Percentiles rank a stretch among this genome's conserved stretches.
Evolutionary conservation across 768 basidiomycete genomes (phyloP).

Genomic region (Saitozyma sp.): DNA sequence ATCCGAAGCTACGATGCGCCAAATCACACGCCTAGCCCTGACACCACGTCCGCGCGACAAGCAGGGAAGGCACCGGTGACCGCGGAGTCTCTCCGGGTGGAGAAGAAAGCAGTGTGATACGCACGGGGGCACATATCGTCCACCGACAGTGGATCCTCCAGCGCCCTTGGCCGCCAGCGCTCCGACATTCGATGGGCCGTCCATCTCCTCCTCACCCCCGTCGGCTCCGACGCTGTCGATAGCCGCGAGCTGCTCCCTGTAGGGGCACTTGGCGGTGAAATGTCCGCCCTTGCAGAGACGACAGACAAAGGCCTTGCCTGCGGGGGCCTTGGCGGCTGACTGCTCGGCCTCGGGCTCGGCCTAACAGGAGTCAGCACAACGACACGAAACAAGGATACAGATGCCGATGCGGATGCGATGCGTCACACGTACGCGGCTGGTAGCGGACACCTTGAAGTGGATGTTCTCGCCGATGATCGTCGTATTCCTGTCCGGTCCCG

Average conservation of each 20-base stretch:
- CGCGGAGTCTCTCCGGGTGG: conserved; percentile 9
- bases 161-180: conserved; percentile 38
- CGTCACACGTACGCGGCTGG: conserved; percentile 52
- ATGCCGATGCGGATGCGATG: no score
- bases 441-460: conserved; percentile 61
- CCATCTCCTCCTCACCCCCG: conserved; percentile 57
- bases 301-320: conserved; percentile 82
- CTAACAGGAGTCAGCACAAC: conserved; percentile 19
- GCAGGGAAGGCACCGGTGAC: conserved; percentile 1
- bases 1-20: neutral
- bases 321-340: conserved; percentile 65
- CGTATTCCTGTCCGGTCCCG: conserved; percentile 89
- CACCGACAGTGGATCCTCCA: conserved; percentile 60
- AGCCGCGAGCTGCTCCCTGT: conserved; percentile 79
- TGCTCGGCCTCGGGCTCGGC: conserved; percentile 60
- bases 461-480: conserved; percentile 78
- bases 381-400: neutral
- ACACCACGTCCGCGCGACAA: neutral
- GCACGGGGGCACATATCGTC: conserved; percentile 87
- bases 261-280: conserved; percentile 97
- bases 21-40: neutral
- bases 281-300: conserved; percentile 94
- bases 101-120: conserved; percentile 6
- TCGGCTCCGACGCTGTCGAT: conserved; percentile 57
- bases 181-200: conserved; percentile 19